Evolutionary conservation across 73 alveolate species (phyloP).

Genomic region (Paramecium sonneborni): DNA sequence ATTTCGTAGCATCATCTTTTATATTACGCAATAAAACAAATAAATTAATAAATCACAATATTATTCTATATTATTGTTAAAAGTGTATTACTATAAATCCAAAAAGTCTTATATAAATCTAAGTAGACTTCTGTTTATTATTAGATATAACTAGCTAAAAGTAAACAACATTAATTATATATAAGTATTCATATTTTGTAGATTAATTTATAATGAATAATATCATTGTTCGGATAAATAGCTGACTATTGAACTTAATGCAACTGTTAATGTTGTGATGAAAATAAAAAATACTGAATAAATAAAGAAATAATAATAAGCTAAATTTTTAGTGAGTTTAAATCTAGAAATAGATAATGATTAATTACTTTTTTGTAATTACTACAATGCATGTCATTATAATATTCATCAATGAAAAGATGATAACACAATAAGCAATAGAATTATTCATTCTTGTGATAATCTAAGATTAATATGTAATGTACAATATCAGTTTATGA

Average conservation of each 20-base stretch:
- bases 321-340: background rate
- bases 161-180: background rate
- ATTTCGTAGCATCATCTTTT: background rate
- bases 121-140: background rate
- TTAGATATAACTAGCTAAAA: background rate
- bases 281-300: conserved; percentile 14
- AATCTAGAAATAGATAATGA: background rate
- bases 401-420: conserved; percentile 31
- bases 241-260: background rate
- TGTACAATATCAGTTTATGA: background rate
- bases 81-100: background rate
- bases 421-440: conserved; percentile 21
- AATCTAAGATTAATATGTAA: background rate
- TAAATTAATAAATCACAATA: background rate
- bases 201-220: background rate
- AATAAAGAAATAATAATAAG: conserved; percentile 38
- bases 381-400: conserved; percentile 35
- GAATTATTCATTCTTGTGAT: conserved; percentile 44
- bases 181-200: background rate
- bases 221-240: background rate
- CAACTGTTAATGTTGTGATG: conserved; percentile 17
- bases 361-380: background rate
- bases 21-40: background rate
- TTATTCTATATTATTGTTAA: background rate
- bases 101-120: background rate